phyloP scores from a whole-genome alignment of 306 rosid genomes.

The Lathyrus tuberosus region DNA sequence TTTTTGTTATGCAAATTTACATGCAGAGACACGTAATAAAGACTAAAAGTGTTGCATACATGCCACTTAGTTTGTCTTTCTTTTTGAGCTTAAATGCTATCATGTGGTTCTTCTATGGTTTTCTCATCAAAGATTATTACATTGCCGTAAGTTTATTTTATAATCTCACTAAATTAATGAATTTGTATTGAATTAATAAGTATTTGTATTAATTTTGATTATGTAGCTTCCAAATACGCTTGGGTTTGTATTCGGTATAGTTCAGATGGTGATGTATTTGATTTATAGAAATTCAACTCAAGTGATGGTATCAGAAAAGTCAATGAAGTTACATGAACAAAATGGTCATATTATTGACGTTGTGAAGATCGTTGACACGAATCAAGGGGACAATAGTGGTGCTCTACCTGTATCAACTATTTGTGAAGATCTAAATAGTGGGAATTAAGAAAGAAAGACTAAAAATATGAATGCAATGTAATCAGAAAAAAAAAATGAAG shows the following conservation, averaged over 20 bases:
- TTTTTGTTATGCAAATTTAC: not conserved
- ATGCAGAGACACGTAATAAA: slow-evolving; percentile 71
- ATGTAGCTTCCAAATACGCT: slow-evolving; percentile 79
- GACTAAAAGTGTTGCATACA: slow-evolving; percentile 82
- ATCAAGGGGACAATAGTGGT: not conserved
- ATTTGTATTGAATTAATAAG: not conserved
- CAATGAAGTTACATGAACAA: slow-evolving; percentile 57
- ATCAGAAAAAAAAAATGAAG: not conserved
- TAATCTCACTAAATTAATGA: not conserved
- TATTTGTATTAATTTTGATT: slow-evolving; percentile 12
- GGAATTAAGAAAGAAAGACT: slow-evolving; percentile 20
- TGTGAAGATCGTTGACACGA: slow-evolving; percentile 45
- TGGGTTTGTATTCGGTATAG: slow-evolving; percentile 78
- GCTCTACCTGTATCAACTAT: not conserved
- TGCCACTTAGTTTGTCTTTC: slow-evolving; percentile 84
- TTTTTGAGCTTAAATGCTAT: slow-evolving; percentile 79
- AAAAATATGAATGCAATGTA: slow-evolving; percentile 1
- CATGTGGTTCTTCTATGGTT: slow-evolving; percentile 94
- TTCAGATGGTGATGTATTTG: slow-evolving; percentile 75
- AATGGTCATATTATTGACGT: slow-evolving; percentile 69
- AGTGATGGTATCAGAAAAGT: slow-evolving; percentile 36
- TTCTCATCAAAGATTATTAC: slow-evolving; percentile 72
- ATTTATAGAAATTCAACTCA: slow-evolving; percentile 60
- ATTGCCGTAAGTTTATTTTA: slow-evolving; percentile 66
- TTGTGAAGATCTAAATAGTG: slow-evolving; percentile 38